A percentile compares a stretch with the other conserved stretches of the same genome.
Evolutionary conservation across 2,329 filamentous ascomycete genomes (phyloP).

Genomic region (Botrytis porri): DNA sequence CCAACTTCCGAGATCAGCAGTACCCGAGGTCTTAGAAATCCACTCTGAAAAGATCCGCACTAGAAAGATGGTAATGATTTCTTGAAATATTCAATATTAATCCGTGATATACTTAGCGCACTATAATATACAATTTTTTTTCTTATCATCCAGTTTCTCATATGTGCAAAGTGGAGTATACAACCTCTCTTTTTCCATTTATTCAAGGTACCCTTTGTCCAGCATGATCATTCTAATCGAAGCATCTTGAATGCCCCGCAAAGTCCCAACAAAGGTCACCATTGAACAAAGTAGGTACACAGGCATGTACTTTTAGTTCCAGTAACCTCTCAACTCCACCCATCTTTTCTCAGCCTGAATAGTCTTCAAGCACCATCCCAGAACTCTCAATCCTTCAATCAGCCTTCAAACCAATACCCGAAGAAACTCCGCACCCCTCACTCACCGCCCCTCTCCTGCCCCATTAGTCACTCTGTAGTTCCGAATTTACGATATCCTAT

Average conservation of each 20-base stretch:
- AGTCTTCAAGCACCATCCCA: conserved; percentile 1
- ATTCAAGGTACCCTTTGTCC: not conserved
- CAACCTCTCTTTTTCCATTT: not conserved
- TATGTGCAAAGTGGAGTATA: not conserved
- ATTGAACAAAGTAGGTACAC: not conserved
- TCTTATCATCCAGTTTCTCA: not conserved
- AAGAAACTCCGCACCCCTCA: not conserved
- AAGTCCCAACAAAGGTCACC: not conserved
- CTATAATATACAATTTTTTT: not conserved
- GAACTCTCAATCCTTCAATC: not conserved
- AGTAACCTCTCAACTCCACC: not conserved
- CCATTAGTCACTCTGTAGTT: conserved; percentile 2
- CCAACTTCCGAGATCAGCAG: not conserved
- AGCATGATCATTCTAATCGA: not conserved
- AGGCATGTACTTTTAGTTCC: not conserved
- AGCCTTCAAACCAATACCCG: not conserved
- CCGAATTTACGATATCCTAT: not conserved
- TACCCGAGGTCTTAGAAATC: not conserved
- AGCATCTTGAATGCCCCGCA: not conserved
- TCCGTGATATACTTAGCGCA: not conserved
- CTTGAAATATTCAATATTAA: not conserved
- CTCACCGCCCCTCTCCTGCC: not conserved
- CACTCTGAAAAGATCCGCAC: not conserved
- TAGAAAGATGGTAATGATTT: not conserved
- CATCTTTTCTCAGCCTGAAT: not conserved